phyloP scores from a whole-genome alignment of 1,284 basidiomycete species.

The Ganoderma lucidum region DNA sequence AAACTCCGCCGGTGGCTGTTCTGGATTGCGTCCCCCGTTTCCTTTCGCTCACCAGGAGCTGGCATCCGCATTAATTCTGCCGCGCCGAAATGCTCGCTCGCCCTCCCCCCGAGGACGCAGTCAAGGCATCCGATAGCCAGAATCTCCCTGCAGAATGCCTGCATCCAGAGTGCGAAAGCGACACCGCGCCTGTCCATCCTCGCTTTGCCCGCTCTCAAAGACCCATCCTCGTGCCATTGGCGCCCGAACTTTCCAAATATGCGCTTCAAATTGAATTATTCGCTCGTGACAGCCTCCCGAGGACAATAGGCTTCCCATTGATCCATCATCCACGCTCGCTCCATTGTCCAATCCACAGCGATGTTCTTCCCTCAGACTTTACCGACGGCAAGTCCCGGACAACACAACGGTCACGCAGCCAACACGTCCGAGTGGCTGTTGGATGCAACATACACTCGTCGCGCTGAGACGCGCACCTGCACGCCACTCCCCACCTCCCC shows the following conservation, averaged over 20 bases:
- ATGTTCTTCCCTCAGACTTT: neutral
- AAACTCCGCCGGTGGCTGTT: neutral
- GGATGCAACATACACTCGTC: neutral
- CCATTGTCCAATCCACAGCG: conserved; percentile 3
- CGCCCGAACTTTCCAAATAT: neutral
- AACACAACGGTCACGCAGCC: neutral
- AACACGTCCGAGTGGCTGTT: neutral
- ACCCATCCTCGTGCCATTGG: neutral
- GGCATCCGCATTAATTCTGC: neutral
- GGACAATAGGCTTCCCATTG: neutral
- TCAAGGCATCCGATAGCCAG: neutral
- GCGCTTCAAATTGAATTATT: neutral
- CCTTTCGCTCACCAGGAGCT: neutral
- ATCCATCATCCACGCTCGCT: neutral
- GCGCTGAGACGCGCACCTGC: neutral
- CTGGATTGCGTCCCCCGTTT: neutral
- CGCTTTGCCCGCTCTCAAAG: neutral
- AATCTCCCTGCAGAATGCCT: neutral
- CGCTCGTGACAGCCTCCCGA: neutral
- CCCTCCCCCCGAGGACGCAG: neutral
- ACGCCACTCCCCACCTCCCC: neutral
- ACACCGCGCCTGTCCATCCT: neutral
- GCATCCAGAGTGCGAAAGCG: neutral
- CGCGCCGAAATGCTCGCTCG: neutral
- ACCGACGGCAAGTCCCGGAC: neutral